These are phyloP conservation scores for Thelephora terrestris DNA, from an alignment of 1,284 basidiomycete species.

Conservation along the genomic window DNA sequence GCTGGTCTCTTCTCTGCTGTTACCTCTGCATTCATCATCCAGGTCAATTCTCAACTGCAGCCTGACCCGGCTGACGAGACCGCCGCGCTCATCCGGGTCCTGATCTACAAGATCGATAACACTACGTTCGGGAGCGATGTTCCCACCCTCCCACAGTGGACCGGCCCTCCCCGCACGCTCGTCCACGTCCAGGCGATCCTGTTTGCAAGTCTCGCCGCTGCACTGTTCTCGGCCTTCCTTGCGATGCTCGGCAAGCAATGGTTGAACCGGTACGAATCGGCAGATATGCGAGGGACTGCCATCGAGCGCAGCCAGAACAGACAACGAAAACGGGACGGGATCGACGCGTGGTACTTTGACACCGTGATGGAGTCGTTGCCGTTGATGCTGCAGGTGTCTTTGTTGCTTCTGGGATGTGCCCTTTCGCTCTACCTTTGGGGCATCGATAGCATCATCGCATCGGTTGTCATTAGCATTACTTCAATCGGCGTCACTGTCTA, in stretches of 20 bases:
- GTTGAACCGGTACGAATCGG: not conserved
- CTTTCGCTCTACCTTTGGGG: conserved; percentile 1
- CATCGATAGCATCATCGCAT: not conserved
- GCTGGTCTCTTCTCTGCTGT: conserved; percentile 8
- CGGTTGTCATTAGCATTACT: not conserved
- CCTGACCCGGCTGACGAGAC: conserved; percentile 1
- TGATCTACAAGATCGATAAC: not conserved
- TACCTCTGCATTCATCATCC: conserved; percentile 7
- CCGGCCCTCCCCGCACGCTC: not conserved
- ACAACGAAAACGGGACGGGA: not conserved
- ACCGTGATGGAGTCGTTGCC: not conserved
- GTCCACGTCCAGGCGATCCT: not conserved
- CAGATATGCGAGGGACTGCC: not conserved
- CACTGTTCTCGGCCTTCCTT: too few relatives aligned
- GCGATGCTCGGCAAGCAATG: too few relatives aligned
- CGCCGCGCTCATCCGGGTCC: not conserved
- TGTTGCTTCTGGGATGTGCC: not conserved
- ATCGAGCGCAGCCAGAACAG: not conserved
- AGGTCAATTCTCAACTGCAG: conserved; percentile 5
- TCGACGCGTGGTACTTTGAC: conserved; percentile 1
- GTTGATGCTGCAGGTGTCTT: not conserved
- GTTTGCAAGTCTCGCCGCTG: not conserved
- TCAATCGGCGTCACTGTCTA: conserved; percentile 1
- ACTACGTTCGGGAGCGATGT: not conserved
- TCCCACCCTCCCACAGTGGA: not conserved